These are phyloP conservation scores for Cerioporus squamosus DNA, from an alignment of 1,284 basidiomycete genomes.

Conservation along the genomic window DNA sequence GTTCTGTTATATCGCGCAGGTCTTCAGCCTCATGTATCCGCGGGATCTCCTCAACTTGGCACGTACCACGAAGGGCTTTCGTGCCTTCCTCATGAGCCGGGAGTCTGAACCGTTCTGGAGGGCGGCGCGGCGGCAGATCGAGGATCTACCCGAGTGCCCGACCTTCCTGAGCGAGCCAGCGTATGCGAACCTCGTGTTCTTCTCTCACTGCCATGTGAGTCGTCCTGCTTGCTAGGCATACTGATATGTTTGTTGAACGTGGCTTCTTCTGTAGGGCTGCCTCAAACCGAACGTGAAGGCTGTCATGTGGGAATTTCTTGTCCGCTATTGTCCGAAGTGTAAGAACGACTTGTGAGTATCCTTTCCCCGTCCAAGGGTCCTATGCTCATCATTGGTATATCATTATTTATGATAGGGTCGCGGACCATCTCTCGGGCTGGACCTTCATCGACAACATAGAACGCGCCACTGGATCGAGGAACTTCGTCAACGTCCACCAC, in stretches of 20 bases:
- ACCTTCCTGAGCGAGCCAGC: conserved; percentile 23
- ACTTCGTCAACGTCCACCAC: too few relatives aligned
- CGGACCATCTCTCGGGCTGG: too few relatives aligned
- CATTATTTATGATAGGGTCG: too few relatives aligned
- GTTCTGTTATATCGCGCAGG: conserved; percentile 1
- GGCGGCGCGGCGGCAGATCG: conserved; percentile 11
- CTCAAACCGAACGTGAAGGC: neutral
- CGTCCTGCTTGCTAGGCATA: neutral
- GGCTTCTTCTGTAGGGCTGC: conserved; percentile 10
- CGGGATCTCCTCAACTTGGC: conserved; percentile 25
- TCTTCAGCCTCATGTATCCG: conserved; percentile 20
- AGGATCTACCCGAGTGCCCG: conserved; percentile 25
- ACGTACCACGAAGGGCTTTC: conserved; percentile 21
- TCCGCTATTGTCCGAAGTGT: conserved; percentile 12
- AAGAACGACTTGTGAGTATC: conserved; percentile 3
- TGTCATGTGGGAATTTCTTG: conserved; percentile 12
- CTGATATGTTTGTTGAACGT: too few relatives aligned
- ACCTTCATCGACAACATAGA: too few relatives aligned
- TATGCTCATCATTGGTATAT: too few relatives aligned
- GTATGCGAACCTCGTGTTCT: conserved; percentile 33
- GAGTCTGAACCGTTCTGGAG: conserved; percentile 19
- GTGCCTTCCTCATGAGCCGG: conserved; percentile 20
- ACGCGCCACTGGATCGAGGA: too few relatives aligned
- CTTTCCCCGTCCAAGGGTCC: too few relatives aligned
- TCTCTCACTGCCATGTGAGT: conserved; percentile 18